A percentile compares a stretch with the other conserved stretches of the same genome.
Evolutionary conservation across 352 stramenopile species (phyloP).

Genomic region (Phytophthora macrochlamydospora): DNA sequence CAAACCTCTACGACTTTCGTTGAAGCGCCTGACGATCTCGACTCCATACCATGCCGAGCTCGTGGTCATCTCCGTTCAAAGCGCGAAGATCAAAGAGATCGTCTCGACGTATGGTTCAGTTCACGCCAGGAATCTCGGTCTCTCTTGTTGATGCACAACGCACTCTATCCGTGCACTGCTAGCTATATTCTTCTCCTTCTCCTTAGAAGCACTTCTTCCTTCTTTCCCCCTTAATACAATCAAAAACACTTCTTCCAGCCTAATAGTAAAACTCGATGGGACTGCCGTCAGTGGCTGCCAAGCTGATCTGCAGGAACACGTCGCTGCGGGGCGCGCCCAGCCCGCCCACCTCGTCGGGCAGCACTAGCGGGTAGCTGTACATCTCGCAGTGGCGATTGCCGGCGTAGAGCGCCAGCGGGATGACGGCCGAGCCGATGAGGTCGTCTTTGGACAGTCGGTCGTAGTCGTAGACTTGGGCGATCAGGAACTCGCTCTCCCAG

Average conservation of each 20-base stretch:
- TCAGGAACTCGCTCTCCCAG: conserved; percentile 68
- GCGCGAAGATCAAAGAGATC: background rate
- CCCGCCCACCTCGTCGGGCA: conserved; percentile 59
- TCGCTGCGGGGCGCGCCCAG: conserved; percentile 52
- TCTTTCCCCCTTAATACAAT: conserved; percentile 26
- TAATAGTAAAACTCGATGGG: conserved; percentile 56
- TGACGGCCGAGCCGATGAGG: conserved; percentile 71
- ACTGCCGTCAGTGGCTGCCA: conserved; percentile 54
- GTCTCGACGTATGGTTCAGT: background rate
- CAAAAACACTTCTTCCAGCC: conserved; percentile 21
- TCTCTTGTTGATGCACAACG: background rate
- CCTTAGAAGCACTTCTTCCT: background rate
- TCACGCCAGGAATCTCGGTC: background rate
- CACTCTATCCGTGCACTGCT: background rate
- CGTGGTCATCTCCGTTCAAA: conserved; percentile 14
- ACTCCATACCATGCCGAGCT: conserved; percentile 3
- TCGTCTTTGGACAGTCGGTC: conserved; percentile 70
- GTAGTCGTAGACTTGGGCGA: conserved; percentile 78
- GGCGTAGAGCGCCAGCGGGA: conserved; percentile 66
- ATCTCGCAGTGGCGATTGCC: conserved; percentile 62
- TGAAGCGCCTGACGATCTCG: conserved; percentile 18
- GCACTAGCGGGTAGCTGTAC: conserved; percentile 74
- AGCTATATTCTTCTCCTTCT: background rate
- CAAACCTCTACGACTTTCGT: background rate
- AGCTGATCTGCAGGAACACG: conserved; percentile 68